Conservation (phyloP, 2,329 filamentous ascomycete species). For the Cercospora citrullina region DNA sequence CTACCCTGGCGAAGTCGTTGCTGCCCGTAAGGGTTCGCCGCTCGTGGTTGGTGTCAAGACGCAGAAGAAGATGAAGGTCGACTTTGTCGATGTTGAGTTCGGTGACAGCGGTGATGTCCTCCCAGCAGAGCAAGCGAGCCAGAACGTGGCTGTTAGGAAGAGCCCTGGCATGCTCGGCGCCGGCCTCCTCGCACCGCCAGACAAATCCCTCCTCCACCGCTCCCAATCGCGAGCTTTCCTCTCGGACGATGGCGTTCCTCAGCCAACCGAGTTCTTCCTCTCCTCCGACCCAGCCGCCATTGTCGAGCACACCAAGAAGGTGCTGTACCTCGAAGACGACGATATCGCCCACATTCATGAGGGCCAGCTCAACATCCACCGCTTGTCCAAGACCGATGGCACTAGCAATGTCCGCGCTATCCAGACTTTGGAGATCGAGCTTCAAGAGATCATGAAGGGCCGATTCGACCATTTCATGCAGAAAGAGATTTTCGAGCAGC, state of each 20-base stretch:
- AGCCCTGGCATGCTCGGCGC: constrained; percentile 58
- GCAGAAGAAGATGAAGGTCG: constrained; percentile 99
- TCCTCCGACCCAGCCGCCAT: constrained; percentile 98
- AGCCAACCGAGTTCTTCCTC: constrained; percentile 98
- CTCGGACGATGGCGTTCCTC: constrained; percentile 95
- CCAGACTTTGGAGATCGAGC: constrained; percentile 96
- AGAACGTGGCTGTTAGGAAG: constrained; percentile 97
- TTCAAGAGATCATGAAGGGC: constrained; percentile 99
- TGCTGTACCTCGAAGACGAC: constrained; percentile 98
- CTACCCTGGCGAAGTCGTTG: constrained; percentile 97
- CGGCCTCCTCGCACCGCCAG: constrained; percentile 75
- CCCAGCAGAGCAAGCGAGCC: constrained; percentile 88
- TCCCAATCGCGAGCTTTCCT: constrained; percentile 98
- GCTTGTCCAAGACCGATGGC: constrained; percentile 93
- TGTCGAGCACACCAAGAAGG: constrained; percentile 99
- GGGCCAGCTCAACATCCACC: constrained; percentile 97
- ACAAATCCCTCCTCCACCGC: constrained; percentile 97
- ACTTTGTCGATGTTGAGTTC: constrained; percentile 99
- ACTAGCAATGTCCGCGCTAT: constrained; percentile 97
- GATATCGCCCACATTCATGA: constrained; percentile 99
- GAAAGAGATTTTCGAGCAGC: constrained; percentile 99
- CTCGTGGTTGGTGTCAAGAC: constrained; percentile 97
- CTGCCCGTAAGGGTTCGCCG: constrained; percentile 96
- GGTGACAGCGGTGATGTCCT: constrained; percentile 80
- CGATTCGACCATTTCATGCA: constrained; percentile 99